Evolutionary conservation across 345 rosid species (phyloP), one percentile per base, ranked within the genome.

Genomic region (Moricandia arvensis): DNA sequence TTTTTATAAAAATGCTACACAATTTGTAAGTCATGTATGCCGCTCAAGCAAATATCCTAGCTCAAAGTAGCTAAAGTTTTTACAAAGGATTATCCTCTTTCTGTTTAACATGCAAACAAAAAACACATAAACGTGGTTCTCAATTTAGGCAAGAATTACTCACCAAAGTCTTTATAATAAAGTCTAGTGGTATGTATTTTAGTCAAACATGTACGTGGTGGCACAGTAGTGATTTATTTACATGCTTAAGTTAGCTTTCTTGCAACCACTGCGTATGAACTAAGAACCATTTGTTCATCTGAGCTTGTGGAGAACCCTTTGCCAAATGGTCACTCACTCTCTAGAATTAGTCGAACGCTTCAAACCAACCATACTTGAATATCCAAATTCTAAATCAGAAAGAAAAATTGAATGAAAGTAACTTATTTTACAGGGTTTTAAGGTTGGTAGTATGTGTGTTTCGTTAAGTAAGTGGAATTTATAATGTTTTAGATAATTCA

Each of bases 1-100:
- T 72, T 72, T 61, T 47, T 49, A 21, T 21, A 21, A 21, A 21
- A 21, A 72, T 72, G 60, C 68, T 47, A 33, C 68, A 60, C 49
- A 33, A 33, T 33, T 16, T 49, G 53, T 62, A 33, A 47, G 29
- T 24, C 49, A 57, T 6, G 38, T 49, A 72, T 37, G 69, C 26
- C 7, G 35, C 68, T 47, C 0, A 34, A 2, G 60, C 21, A 43
- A 61, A 47, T 26, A 24, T 53, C 61, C 8, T 12, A 33, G 9
- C 21, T 26, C 62, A 62, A 59, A 61, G 33, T 59, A 53, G 29
- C 60, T 21, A 51, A 34, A 51, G 49, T 41, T 26, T 17, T 30
- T 18, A 61, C 27, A 62, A 51, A 47, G 62, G 61, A 49, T 34
- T 72, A 13, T 72, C 17, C 27, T 33, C 37, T 72, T 63, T 72